Conservation (phyloP, 2,329 filamentous ascomycete genomes). For the Trichoderma sp. region DNA sequence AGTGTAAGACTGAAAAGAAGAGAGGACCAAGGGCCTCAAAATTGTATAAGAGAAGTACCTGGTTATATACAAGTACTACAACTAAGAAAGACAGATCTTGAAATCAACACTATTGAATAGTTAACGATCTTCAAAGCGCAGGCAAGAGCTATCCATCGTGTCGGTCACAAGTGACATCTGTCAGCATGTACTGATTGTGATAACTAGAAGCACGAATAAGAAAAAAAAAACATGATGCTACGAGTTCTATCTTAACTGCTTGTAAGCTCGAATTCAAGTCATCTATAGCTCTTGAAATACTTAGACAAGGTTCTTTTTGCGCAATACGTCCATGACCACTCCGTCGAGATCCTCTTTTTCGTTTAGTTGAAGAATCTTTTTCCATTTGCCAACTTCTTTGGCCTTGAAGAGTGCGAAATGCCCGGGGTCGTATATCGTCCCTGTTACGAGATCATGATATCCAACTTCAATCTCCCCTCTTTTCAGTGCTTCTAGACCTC, state of each 20-base stretch:
- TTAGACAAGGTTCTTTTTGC: neutral
- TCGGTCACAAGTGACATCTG: neutral
- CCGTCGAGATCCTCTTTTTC: neutral
- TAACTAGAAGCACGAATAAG: neutral
- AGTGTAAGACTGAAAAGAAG: neutral
- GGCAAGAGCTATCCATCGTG: neutral
- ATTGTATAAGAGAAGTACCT: neutral
- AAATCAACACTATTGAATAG: neutral
- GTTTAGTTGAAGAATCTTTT: neutral
- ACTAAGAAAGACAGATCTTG: neutral
- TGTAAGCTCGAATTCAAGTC: neutral
- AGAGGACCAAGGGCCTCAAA: neutral
- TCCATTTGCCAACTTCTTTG: neutral
- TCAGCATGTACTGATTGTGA: neutral
- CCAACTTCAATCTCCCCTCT: neutral
- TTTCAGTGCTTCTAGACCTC: neutral
- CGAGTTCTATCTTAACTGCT: neutral
- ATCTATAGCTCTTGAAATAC: neutral
- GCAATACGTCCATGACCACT: neutral
- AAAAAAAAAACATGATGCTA: no score
- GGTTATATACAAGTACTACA: neutral
- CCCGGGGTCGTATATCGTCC: neutral
- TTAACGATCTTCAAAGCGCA: neutral
- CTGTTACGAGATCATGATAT: neutral
- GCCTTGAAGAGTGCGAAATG: neutral